These are phyloP conservation scores for Aureobasidium leucospermi DNA, from an alignment of 2,329 filamentous ascomycete species.

Conservation along the genomic window DNA sequence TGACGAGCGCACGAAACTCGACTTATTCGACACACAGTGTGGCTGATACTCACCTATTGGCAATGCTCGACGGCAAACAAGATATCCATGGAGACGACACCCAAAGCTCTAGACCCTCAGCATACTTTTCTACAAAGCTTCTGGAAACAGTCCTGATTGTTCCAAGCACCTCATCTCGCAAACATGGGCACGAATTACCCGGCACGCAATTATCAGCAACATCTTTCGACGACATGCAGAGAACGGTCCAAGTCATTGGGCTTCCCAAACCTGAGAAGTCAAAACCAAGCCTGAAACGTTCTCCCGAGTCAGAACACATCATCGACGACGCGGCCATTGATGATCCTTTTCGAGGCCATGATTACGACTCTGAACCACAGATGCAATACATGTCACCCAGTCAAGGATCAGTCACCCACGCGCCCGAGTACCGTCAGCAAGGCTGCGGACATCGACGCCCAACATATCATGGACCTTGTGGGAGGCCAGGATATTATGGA, in stretches of 20 bases:
- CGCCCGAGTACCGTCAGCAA: constrained; percentile 3
- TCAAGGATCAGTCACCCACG: neutral
- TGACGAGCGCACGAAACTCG: neutral
- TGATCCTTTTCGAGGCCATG: neutral
- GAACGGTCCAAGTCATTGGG: neutral
- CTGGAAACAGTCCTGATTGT: neutral
- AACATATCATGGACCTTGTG: neutral
- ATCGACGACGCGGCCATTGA: neutral
- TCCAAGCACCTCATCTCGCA: neutral
- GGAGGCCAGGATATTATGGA: neutral
- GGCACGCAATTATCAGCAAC: neutral
- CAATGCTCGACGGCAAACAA: neutral
- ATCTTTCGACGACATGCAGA: neutral
- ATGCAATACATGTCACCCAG: neutral
- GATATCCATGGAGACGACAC: neutral
- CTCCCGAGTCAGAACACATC: neutral
- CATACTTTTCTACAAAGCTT: neutral
- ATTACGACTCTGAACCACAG: constrained; percentile 1
- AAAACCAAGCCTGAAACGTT: neutral
- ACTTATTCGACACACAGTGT: neutral
- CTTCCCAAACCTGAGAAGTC: neutral
- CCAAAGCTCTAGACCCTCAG: neutral
- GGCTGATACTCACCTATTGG: neutral
- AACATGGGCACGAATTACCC: neutral
- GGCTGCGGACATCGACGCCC: neutral